These are phyloP conservation scores for Eremothecium sinecaudum DNA, from an alignment of 1,139 yeast species.

Conservation along the genomic window DNA sequence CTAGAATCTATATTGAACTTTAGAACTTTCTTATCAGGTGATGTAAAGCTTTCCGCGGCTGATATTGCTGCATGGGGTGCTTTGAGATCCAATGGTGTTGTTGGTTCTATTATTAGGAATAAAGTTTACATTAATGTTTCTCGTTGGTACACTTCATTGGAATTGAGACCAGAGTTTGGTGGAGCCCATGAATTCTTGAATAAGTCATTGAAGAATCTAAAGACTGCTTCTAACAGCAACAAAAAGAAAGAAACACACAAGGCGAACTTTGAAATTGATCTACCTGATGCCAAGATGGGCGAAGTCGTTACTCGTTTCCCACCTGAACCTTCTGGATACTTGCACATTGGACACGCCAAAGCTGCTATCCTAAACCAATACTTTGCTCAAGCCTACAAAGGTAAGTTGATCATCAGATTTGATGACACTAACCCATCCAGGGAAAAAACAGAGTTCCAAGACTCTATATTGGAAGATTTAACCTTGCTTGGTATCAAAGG, in stretches of 20 bases:
- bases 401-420: conserved; percentile 87
- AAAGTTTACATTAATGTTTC: conserved; percentile 76
- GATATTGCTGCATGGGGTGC: conserved; percentile 93
- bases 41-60: conserved; percentile 57
- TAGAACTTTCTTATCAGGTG: conserved; percentile 62
- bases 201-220: conserved; percentile 61
- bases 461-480: conserved; percentile 84
- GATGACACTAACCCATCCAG: conserved; percentile 96
- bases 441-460: conserved; percentile 88
- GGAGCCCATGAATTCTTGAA: conserved; percentile 58
- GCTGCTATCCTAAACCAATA: conserved; percentile 93
- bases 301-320: conserved; percentile 97
- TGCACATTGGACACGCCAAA: conserved; percentile 95
- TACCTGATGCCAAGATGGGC: conserved; percentile 84
- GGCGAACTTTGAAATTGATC: conserved; percentile 88
- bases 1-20: conserved; percentile 78
- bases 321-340: conserved; percentile 77
- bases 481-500: conserved; percentile 84
- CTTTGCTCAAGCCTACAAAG: conserved; percentile 88
- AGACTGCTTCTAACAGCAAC: conserved; percentile 56
- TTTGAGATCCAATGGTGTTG: conserved; percentile 82
- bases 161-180: conserved; percentile 56
- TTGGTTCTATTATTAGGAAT: conserved; percentile 81
- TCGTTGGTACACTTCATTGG: conserved; percentile 85
- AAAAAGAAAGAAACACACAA: conserved; percentile 69